phyloP scores from a whole-genome alignment of 2,329 filamentous ascomycete species.

The Fusarium ambrosium region DNA sequence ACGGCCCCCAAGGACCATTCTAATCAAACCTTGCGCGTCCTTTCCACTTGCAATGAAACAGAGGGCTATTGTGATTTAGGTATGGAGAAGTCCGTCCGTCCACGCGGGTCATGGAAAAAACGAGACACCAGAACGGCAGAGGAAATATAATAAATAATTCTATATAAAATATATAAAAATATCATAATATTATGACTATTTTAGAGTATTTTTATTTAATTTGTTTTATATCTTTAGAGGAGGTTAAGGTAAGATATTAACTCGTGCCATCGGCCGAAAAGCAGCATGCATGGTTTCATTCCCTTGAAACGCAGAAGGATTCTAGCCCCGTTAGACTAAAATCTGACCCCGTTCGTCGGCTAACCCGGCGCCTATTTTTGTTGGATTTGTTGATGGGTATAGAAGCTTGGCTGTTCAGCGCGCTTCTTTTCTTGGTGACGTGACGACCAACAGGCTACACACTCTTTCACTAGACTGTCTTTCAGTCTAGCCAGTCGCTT shows the following conservation, averaged over 20 bases:
- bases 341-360: neutral
- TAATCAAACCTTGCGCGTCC: neutral
- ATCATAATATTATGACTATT: no score
- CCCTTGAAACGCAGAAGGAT: constrained; percentile 12
- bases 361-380: neutral
- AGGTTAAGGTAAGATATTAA: no score
- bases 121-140: no score
- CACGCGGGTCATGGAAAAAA: no score
- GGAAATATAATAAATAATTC: no score
- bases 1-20: constrained; percentile 1
- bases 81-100: neutral
- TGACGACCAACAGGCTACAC: neutral
- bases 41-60: neutral
- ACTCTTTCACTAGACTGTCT: constrained; percentile 4
- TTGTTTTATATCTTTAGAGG: no score
- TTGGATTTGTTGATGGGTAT: neutral
- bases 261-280: no score
- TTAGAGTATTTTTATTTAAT: no score
- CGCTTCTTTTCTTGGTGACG: neutral
- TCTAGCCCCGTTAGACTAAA: neutral
- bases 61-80: neutral
- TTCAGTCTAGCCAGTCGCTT: constrained; percentile 14
- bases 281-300: constrained; percentile 1
- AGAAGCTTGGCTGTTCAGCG: neutral
- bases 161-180: no score